phyloP scores from a whole-genome alignment of 2,329 filamentous ascomycete genomes.

The Ophiostoma tasmaniense region DNA sequence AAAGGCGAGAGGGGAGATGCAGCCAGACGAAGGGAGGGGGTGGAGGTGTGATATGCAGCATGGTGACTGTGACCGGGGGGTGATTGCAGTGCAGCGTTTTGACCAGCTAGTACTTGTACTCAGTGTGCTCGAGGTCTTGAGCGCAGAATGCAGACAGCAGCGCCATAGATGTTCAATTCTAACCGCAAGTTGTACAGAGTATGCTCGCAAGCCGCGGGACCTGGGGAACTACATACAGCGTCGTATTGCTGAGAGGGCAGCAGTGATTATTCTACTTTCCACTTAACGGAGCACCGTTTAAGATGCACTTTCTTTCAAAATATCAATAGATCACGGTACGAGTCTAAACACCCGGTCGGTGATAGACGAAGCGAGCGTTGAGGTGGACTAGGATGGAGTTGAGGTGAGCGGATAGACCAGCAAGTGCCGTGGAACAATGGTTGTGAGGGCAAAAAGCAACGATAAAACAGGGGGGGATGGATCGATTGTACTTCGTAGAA shows the following conservation, averaged over 20 bases:
- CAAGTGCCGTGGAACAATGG: neutral
- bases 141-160: too few species aligned
- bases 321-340: neutral
- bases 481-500: neutral
- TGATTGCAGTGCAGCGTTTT: neutral
- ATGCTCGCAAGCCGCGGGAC: neutral
- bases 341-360: neutral
- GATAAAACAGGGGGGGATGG: neutral
- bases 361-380: neutral
- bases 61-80: neutral
- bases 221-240: neutral
- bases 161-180: neutral
- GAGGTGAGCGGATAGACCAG: neutral
- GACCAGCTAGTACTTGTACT: neutral
- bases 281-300: neutral
- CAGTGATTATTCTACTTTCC: neutral
- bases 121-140: too few species aligned
- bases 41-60: constrained; percentile 9
- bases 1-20: neutral
- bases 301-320: neutral
- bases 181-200: neutral
- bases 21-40: neutral
- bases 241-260: neutral
- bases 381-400: neutral
- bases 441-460: neutral